Base-by-base conservation (phyloP, 2,329 filamentous ascomycete genomes). In the Cercospora sesami region DNA sequence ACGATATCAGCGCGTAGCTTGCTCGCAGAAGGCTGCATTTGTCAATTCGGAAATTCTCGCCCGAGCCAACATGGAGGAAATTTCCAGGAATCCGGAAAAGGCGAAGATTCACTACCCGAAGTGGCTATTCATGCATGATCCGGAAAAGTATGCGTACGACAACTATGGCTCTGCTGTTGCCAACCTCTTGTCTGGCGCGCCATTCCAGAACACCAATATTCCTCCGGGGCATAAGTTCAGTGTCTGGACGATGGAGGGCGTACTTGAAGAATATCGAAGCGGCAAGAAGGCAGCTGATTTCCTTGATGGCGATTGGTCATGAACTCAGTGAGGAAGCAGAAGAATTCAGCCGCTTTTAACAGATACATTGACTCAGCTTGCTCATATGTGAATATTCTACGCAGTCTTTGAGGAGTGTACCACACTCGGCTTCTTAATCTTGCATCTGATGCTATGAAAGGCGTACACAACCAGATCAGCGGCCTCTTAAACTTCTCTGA, bases 21-120 rank as follows among this genome's bases (percentile, higher is more conserved):
- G 83, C 75, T 81, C 81, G 1, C 83, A 84, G 66, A 83, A 84
- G 66, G 79, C 83, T 39, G 80, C 81, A 51, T 83, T 83, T 76
- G 79, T 79, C 69, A 82, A 84, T 73, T 77, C 81, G 28, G 81
- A 83, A 73, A 78, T 83, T 8, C 78, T 83, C 1, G 81, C 83
- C 73, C 79, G 82, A 65, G 83, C 82, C 10, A 80, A 84, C 72
- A 83, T 82, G 82, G 78, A 80, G 66, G 83, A 83, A 68, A 81
- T 83, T 66, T 80, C 82, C 73, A 74, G 82, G 1, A 79, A 83
- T 69, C 81, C 81, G 0, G 78, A 80, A 45, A 76, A 79, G 7
- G 81, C 80, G 14, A 79, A 80, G 18, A 81, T 81, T 39, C 81
- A 82, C 71, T 78, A 81, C 2, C 82, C 82, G 3, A 80, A 80